Evolutionary conservation across 768 basidiomycete genomes (phyloP), one percentile per base, ranked within the genome.

Genomic region (Leucocoprinus birnbaumii): DNA sequence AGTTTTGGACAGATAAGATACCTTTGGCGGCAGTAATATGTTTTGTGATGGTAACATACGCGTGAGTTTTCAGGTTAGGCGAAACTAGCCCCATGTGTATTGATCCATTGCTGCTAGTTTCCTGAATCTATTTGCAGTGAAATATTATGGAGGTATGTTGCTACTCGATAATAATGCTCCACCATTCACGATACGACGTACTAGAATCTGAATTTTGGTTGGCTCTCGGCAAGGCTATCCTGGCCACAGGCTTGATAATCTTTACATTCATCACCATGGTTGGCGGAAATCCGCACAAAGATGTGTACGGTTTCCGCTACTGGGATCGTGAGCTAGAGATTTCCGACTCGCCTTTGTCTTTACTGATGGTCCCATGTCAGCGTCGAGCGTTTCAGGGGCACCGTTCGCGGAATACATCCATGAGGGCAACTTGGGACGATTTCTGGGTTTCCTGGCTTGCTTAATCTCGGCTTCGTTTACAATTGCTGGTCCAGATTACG

Each of bases 201-300:
- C 14, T 9, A 79, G 80, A 83, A 64, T 76, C 79, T 5, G 81
- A 83, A 59, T 83, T 81, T 59, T 82, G 80, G 80, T 66, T 83
- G 8, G 72, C 80, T 21, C 58, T 77, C 14, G 80, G 80, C 22
- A 83, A 83, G 59, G 74, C 78, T 10, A 59, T 77, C 19, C 66
- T 84, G 2, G 75, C 75, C 9, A 57, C 73, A 41, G 75, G 77
- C n/a, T 62, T 84, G 9, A 76, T 81, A 53, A 53, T 64, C 10
- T 83, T 82, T 62, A 83, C 83, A 3, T 80, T 84, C 54, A 65
- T 83, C 31, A 80, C 79, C 13, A 83, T 84, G 83, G 74, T 81
- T 9, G 83, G 83, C 13, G 83, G 82, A 6, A 83, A 83, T 62
- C 83, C 82, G 2, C 58, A 73, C 22, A 78, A 72, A 47, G 80